Evolutionary conservation across 176 grass and related monocot species (phyloP), one percentile per base, ranked within the genome.

Genomic region (Avena atlantica): DNA sequence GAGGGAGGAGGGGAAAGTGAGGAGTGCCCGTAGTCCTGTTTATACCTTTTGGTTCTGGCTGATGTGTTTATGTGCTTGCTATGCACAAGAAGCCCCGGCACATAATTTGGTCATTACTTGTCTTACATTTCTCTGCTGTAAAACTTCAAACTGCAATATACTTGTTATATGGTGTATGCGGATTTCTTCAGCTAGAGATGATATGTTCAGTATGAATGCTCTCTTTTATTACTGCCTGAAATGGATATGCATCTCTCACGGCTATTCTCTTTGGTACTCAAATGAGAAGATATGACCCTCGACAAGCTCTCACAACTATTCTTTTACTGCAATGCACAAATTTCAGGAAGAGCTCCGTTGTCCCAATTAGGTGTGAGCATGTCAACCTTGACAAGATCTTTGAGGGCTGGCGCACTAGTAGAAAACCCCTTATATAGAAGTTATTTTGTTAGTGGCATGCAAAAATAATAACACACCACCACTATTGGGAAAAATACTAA

Each of bases 71-170:
- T 72, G 79, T 56, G 29, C 12, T 72, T 57, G 29, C 31, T 79
- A 66, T 63, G 79, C 81, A 78, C 42, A 53, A 70, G 62, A 81
- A 62, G 51, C 56, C 29, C 50, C 24, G 44, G 55, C 16, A 12
- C 6, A 83, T 40, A 47, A 48, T 36, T 83, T 55, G 66, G 55
- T 44, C 65, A 58, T 17, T 34, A 20, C 44, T 56, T 42, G n/a
- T 52, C 72, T 63, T 75, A 23, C 24, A 19, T 78, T 79, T 44
- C 47, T 83, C 12, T 79, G 27, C 31, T 78, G 84, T 79, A 83
- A 83, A 87, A 90, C 19, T 65, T 83, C 21, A 78, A 86, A 52
- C 66, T 76, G 60, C 86, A 89, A 81, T 76, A 37, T 88, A 70
- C 64, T 19, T 76, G 36, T 59, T 68, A 2, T 66, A 56, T 85